Conservation (phyloP, 257 asterid species). For the Plantago ovata region DNA sequence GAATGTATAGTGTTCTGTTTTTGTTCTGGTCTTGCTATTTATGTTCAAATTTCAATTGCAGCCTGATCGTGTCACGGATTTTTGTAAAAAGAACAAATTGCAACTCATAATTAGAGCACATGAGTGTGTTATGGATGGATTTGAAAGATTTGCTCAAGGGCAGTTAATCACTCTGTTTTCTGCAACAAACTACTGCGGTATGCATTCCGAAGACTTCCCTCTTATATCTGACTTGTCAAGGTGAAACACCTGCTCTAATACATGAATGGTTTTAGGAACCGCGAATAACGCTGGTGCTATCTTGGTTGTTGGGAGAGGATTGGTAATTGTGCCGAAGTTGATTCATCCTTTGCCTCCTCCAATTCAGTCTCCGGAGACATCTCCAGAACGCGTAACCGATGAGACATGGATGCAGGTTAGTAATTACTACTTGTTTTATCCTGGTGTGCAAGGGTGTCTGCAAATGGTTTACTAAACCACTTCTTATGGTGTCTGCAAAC, state of each 20-base stretch:
- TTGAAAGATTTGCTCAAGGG: conserved; percentile 97
- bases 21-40: background rate
- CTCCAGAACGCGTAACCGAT: conserved; percentile 78
- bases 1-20: no score
- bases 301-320: conserved; percentile 90
- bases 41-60: conserved; percentile 32
- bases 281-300: conserved; percentile 99
- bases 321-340: conserved; percentile 86
- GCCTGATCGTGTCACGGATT: conserved; percentile 98
- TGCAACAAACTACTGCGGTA: conserved; percentile 99
- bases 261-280: conserved; percentile 55
- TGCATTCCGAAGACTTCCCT: conserved; percentile 20
- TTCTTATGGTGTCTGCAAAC: background rate
- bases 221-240: conserved; percentile 4
- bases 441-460: no score
- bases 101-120: conserved; percentile 96
- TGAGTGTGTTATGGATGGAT: conserved; percentile 99
- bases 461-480: background rate
- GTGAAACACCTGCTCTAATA: conserved; percentile 17
- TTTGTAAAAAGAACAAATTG: conserved; percentile 89
- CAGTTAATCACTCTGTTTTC: conserved; percentile 96
- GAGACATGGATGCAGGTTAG: conserved; percentile 99
- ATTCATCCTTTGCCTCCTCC: conserved; percentile 99
- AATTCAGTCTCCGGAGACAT: conserved; percentile 85
- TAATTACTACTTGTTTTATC: no score